Evolutionary conservation across 2,329 filamentous ascomycete genomes (phyloP), one percentile per base, ranked within the genome.

Genomic region (Escovopsis weberi): DNA sequence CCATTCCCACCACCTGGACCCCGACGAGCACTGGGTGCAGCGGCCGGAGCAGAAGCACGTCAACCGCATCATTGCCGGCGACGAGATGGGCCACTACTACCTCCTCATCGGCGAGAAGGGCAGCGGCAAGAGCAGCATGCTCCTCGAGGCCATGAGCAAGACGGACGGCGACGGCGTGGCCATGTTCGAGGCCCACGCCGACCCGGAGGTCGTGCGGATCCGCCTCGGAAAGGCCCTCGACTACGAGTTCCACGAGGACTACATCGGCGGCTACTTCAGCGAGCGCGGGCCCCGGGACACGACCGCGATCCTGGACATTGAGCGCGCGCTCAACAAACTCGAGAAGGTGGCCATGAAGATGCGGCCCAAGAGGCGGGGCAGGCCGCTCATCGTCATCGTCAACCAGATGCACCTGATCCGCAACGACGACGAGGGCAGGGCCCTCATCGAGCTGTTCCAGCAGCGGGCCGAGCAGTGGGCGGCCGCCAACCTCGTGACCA

Each of bases 391-490:
- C n/a, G 62, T 98, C 47, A 93, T 98, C 55, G 80, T 98, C 59
- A 98, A 96, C 61, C 86, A 88, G 51, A 82, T 87, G 55, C 91
- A 98, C 64, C 69, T 98, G 15, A 74, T 98, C 15, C 75, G 88
- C 50, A 85, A 96, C 59, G 83, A 96, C 53, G 85, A 93, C 5
- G 85, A 93, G 53, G 91, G 91, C n/a, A 81, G 82, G 43, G 86
- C 96, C 58, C 68, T 98, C 12, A 78, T 98, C 36, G 91, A 98
- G 61, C 75, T 98, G 40, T 78, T 98, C 28, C 91, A 98, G 56
- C 91, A 98, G 59, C 78, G 88, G 30, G 89, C 91, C 1, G 91
- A 98, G 62, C 84, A 91, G 60, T 98, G 91, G 91, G 89, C 91
- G 1, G 91, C 89, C 1, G 78, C 84, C 18, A 89, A 86, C 50